These are phyloP conservation scores for Tricholoma furcatifolium DNA, from an alignment of 768 basidiomycete genomes.

Conservation along the genomic window DNA sequence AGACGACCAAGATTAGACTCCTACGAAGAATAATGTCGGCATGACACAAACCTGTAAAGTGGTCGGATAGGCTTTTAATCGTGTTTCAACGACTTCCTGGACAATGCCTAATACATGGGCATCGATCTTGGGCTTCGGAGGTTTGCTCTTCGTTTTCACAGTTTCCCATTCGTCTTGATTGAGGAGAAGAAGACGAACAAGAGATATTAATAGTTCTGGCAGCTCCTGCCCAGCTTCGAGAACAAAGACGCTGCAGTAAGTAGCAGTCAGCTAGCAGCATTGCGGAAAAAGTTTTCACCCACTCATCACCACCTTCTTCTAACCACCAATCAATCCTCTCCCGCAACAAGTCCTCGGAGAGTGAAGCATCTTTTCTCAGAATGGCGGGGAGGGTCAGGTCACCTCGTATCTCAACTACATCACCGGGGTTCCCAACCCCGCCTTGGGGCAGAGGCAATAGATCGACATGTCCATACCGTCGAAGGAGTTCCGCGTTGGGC, in stretches of 20 bases:
- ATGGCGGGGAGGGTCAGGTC: constrained; percentile 58
- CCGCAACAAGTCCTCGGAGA: constrained; percentile 29
- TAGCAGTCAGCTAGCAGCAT: background rate
- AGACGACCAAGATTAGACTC: constrained; percentile 1
- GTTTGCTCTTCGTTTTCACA: constrained; percentile 57
- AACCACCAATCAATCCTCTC: constrained; percentile 93
- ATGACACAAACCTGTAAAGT: constrained; percentile 50
- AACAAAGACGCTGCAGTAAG: constrained; percentile 47
- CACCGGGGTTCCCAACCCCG: constrained; percentile 68
- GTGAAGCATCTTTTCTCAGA: constrained; percentile 16
- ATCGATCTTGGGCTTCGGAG: constrained; percentile 72
- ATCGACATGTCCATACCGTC: constrained; percentile 94
- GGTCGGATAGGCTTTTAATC: constrained; percentile 58
- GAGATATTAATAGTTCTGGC: constrained; percentile 58
- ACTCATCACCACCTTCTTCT: constrained; percentile 91
- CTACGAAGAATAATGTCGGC: background rate
- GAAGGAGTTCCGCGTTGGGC: constrained; percentile 90
- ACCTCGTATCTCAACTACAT: constrained; percentile 75
- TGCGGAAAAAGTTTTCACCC: constrained; percentile 24
- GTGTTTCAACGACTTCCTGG: constrained; percentile 43
- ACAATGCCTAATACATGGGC: constrained; percentile 44
- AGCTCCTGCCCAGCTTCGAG: constrained; percentile 51
- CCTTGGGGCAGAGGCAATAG: constrained; percentile 52
- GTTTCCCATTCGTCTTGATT: constrained; percentile 58
- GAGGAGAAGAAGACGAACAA: constrained; percentile 63